A percentile compares a stretch with the other conserved stretches of the same genome.
These are phyloP conservation scores for Cystobasidium sp. DNA, from an alignment of 1,284 basidiomycete genomes.

Conservation along the genomic window DNA sequence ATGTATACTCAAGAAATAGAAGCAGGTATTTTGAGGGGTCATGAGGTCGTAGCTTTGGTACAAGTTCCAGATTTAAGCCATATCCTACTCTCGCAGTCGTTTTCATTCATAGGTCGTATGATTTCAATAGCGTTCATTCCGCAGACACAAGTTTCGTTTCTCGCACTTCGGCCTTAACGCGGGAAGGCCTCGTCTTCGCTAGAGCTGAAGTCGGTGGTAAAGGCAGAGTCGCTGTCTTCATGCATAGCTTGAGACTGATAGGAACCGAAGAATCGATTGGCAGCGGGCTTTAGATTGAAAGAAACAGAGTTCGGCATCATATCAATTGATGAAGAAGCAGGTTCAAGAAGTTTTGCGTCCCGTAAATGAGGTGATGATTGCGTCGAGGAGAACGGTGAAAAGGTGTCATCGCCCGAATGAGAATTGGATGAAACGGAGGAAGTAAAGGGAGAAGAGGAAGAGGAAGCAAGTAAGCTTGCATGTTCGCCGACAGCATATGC, in stretches of 20 bases:
- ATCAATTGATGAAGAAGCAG: constrained; percentile 1
- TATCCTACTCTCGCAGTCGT: no score
- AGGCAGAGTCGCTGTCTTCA: constrained; percentile 21
- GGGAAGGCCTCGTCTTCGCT: constrained; percentile 19
- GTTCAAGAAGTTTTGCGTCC: neutral
- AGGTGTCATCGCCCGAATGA: constrained; percentile 2
- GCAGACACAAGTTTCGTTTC: neutral
- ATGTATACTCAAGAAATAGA: no score
- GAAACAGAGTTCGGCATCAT: neutral
- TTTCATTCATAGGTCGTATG: neutral
- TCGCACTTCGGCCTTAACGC: neutral
- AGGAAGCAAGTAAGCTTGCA: constrained; percentile 25
- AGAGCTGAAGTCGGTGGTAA: constrained; percentile 22
- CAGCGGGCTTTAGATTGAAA: neutral
- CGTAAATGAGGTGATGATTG: neutral
- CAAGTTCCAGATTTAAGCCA: no score
- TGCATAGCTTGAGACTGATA: neutral
- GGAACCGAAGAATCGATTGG: constrained; percentile 12
- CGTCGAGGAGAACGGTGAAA: constrained; percentile 9
- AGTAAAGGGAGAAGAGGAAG: constrained; percentile 20
- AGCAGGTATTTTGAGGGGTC: no score
- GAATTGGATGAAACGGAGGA: neutral
- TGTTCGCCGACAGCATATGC: neutral
- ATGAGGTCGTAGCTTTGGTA: no score
- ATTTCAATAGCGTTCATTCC: neutral